Percentiles rank a stretch among this genome's conserved stretches.
Evolutionary conservation across 2,329 filamentous ascomycete species (phyloP).

Genomic region (Pyrenochaeta sp.): DNA sequence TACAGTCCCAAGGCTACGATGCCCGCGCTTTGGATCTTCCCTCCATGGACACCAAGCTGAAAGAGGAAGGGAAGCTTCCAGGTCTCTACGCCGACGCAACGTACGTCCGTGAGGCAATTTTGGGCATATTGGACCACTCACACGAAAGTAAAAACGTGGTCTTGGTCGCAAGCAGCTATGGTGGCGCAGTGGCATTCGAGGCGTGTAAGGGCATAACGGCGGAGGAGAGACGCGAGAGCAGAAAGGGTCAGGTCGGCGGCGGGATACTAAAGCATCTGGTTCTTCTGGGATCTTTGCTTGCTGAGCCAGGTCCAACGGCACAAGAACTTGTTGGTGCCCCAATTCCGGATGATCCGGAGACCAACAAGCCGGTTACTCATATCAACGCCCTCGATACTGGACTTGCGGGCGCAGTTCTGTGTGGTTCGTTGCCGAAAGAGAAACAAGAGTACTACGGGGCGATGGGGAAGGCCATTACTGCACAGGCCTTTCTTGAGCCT

Average conservation of each 20-base stretch:
- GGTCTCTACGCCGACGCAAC: conserved; percentile 25
- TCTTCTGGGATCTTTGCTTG: conserved; percentile 1
- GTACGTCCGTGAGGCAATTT: conserved; percentile 21
- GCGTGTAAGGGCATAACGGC: conserved; percentile 28
- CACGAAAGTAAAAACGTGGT: conserved; percentile 40
- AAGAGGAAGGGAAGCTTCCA: not conserved
- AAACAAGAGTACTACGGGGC: conserved; percentile 4
- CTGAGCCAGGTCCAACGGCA: conserved; percentile 2
- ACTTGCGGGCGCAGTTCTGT: not conserved
- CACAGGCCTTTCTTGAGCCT: conserved; percentile 5
- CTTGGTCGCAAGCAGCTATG: conserved; percentile 45
- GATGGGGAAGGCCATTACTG: conserved; percentile 4
- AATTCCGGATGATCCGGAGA: not conserved
- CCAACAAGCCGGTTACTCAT: not conserved
- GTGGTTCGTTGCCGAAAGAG: conserved; percentile 7
- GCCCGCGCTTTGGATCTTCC: conserved; percentile 9
- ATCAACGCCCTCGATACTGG: not conserved
- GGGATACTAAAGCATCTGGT: conserved; percentile 21
- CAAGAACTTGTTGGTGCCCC: not conserved
- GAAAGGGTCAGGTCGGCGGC: conserved; percentile 6
- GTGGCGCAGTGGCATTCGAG: conserved; percentile 36
- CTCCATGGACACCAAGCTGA: conserved; percentile 4
- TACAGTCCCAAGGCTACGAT: conserved; percentile 12
- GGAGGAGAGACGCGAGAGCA: conserved; percentile 20
- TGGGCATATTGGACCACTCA: conserved; percentile 21